Evolutionary conservation across 257 asterid species (phyloP).

Genomic region (Hygrophila difformis): DNA sequence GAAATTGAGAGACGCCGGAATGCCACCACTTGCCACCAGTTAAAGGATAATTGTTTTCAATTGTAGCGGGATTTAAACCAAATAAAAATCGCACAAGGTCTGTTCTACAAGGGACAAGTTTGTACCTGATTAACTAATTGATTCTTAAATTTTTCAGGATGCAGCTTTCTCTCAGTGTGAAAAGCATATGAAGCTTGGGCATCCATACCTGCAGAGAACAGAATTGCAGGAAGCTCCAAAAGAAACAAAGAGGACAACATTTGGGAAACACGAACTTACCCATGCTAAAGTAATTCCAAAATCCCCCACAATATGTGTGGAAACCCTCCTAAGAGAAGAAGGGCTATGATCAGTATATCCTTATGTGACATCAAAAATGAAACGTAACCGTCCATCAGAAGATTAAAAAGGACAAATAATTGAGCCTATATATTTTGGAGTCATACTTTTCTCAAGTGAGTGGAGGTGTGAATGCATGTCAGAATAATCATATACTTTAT

Average conservation of each 20-base stretch:
- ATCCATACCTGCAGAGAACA: constrained; percentile 46
- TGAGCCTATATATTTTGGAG: no score
- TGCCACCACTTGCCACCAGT: no score
- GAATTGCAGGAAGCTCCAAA: constrained; percentile 8
- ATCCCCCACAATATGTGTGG: constrained; percentile 64
- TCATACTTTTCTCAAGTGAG: no score
- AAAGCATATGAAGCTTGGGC: constrained; percentile 65
- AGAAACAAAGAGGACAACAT: constrained; percentile 1
- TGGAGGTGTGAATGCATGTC: no score
- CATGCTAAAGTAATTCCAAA: constrained; percentile 80
- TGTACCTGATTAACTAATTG: constrained; percentile 49
- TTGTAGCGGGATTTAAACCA: no score
- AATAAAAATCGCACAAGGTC: no score
- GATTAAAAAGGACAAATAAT: no score
- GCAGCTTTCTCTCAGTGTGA: constrained; percentile 49
- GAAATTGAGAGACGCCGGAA: no score
- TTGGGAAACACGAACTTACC: constrained; percentile 29
- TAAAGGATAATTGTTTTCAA: no score
- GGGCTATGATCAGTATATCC: constrained; percentile 16
- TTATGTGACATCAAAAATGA: constrained; percentile 7
- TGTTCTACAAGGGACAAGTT: not conserved
- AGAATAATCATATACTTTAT: no score
- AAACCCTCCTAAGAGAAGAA: constrained; percentile 45
- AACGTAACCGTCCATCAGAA: no score
- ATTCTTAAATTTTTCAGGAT: constrained; percentile 50